Percentiles rank a stretch among this genome's conserved stretches.
phyloP scores from a whole-genome alignment of 805 yeast species.

The Cyberlindnera veronae region DNA sequence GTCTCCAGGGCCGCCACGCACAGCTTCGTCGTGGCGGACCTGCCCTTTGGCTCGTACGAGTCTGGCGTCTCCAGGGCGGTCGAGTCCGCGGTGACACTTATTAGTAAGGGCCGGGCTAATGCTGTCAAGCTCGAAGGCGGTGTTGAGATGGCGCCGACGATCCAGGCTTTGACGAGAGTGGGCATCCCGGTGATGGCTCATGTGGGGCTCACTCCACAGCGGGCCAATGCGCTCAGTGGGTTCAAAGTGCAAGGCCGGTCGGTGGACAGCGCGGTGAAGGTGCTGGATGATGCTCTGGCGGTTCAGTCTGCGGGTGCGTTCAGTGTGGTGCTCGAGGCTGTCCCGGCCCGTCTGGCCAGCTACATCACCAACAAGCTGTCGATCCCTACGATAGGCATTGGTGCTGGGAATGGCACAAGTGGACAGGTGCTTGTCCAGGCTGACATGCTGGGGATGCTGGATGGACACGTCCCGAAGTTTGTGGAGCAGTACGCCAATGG shows the following conservation, averaged over 20 bases:
- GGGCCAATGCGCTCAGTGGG: constrained; percentile 76
- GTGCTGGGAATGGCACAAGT: constrained; percentile 80
- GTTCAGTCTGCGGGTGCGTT: constrained; percentile 77
- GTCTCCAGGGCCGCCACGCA: constrained; percentile 66
- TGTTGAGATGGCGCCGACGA: constrained; percentile 46
- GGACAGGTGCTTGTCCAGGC: constrained; percentile 91
- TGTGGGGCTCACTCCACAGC: constrained; percentile 89
- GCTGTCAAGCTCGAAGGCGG: constrained; percentile 90
- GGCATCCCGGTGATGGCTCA: constrained; percentile 94
- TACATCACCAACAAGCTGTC: constrained; percentile 54
- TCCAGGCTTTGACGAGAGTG: constrained; percentile 51
- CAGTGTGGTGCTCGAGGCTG: constrained; percentile 74
- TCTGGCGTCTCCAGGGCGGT: constrained; percentile 59
- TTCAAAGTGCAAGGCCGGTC: constrained; percentile 81
- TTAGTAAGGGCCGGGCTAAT: constrained; percentile 53
- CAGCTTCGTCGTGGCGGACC: constrained; percentile 74
- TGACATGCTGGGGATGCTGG: constrained; percentile 75
- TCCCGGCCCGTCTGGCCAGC: constrained; percentile 70
- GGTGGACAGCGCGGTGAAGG: constrained; percentile 46
- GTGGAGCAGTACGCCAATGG: constrained; percentile 66
- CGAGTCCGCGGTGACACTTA: constrained; percentile 49
- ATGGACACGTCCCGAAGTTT: constrained; percentile 60
- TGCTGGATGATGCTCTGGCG: constrained; percentile 64
- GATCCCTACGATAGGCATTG: constrained; percentile 92
- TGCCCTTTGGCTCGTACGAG: constrained; percentile 89